Evolutionary conservation across 164 flowering plant genomes (phyloP), one percentile per base, ranked within the genome.

Genomic region (Stephania yunnanensis): DNA sequence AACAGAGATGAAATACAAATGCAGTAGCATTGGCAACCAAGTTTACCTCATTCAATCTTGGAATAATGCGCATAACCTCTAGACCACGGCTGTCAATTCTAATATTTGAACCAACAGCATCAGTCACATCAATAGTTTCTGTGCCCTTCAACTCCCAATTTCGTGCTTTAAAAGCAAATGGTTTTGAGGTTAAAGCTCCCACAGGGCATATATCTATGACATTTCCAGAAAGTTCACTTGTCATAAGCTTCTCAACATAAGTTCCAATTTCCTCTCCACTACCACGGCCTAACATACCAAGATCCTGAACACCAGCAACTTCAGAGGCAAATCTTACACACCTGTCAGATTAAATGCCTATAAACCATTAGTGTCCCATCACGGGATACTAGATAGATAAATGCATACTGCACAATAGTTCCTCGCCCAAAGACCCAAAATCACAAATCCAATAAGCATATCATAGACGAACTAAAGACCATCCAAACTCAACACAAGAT

Each of bases 251-350:
- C 85, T 92, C 99, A 20, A 96, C 98, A 80, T 96, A 96, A 63
- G 99, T 96, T 46, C 99, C 99, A 81, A 94, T 96, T 85, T 96
- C 99, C 82, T 96, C 99, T 75, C 99, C 99, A 82, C 98, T 96
- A 46, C 98, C 99, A 84, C 99, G 97, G 31, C 98, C 99, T 82
- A 96, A 80, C 91, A 96, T 92, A 77, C 99, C 99, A 86, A 96
- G 99, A 84, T 96, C 98, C 81, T 94, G 89, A 79, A 91, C 97
- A 2, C 99, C 99, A 75, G 98, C 99, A 78, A 96, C 79, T 85
- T 96, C 99, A 78, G 91, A 80, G 53, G 99, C 99, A 90, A 96
- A 94, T 79, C 99, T 90, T 29, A 96, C 99, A 86, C 99, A 96
- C 86, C 99, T 96, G 86, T 78, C 29, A 17, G 64, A 80, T 11